Evolutionary conservation across 805 yeast genomes (phyloP).

Genomic region (Millerozyma miso): DNA sequence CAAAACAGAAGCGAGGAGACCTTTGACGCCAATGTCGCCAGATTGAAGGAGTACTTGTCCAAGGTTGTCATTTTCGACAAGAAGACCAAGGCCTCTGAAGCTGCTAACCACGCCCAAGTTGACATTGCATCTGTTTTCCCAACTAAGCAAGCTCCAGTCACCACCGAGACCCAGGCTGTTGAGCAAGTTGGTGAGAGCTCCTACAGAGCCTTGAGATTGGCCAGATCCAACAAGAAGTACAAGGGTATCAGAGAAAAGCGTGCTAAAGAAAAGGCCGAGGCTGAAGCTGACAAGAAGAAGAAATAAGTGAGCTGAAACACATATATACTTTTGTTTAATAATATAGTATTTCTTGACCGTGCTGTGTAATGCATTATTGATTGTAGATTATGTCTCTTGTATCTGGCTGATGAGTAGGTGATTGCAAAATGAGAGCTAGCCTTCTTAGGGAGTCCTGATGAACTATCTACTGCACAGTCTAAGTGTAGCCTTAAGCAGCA

Average conservation of each 20-base stretch:
- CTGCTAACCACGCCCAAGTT: slow-evolving; percentile 63
- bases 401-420: too few species aligned
- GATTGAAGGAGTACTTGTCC: slow-evolving; percentile 94
- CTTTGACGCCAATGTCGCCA: slow-evolving; percentile 89
- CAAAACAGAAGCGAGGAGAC: slow-evolving; percentile 96
- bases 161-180: slow-evolving; percentile 85
- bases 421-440: too few species aligned
- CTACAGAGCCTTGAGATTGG: slow-evolving; percentile 91
- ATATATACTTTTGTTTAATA: slow-evolving; percentile 1
- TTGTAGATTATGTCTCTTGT: too few species aligned
- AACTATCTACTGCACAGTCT: too few species aligned
- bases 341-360: background rate
- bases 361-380: background rate
- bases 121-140: slow-evolving; percentile 85
- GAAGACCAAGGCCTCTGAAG: slow-evolving; percentile 71
- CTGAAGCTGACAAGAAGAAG: slow-evolving; percentile 97
- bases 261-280: slow-evolving; percentile 95
- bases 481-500: too few species aligned
- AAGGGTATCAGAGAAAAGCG: slow-evolving; percentile 97
- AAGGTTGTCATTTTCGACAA: slow-evolving; percentile 95
- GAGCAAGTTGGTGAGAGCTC: slow-evolving; percentile 68
- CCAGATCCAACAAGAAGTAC: slow-evolving; percentile 91
- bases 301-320: slow-evolving; percentile 51
- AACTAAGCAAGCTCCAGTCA: slow-evolving; percentile 72
- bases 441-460: too few species aligned